Percentiles rank a stretch among this genome's conserved stretches.
Conservation (phyloP, 192 early-diverging fungal genomes). For the Backusella tuberculispora region DNA sequence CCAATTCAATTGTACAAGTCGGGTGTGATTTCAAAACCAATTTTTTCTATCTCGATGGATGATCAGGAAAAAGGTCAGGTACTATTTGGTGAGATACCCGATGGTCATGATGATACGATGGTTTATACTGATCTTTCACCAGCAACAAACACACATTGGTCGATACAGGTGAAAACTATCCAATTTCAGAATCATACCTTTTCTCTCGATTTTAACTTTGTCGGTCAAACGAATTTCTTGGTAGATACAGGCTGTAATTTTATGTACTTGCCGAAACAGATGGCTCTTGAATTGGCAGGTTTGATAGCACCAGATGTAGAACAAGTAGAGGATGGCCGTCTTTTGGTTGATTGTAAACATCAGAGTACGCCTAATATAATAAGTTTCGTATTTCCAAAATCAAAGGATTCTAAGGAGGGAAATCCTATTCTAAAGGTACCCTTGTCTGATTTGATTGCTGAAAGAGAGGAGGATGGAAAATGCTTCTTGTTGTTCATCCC, state of each 20-base stretch:
- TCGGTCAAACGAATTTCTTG: not conserved
- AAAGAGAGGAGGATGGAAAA: not conserved
- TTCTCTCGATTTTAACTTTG: conserved; percentile 15
- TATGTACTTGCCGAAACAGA: conserved; percentile 24
- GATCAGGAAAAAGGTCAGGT: conserved; percentile 15
- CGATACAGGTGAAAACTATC: conserved; percentile 9
- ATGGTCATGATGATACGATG: not conserved
- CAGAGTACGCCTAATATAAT: not conserved
- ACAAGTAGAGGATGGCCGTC: not conserved
- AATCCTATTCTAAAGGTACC: conserved; percentile 13
- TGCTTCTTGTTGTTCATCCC: conserved; percentile 25
- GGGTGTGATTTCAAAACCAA: conserved; percentile 15
- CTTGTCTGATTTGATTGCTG: conserved; percentile 15
- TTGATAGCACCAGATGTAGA: conserved; percentile 5
- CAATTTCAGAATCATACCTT: conserved; percentile 25
- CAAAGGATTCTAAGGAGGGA: not conserved
- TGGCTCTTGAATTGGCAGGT: conserved; percentile 22
- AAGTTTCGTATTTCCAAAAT: conserved; percentile 13
- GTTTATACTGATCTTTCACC: conserved; percentile 19
- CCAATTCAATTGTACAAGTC: conserved; percentile 21
- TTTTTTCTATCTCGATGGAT: conserved; percentile 25
- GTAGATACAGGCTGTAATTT: conserved; percentile 35
- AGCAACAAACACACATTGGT: conserved; percentile 18
- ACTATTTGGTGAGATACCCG: conserved; percentile 17
- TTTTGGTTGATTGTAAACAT: conserved; percentile 22